Percentiles rank a stretch among this genome's conserved stretches.
phyloP scores from a whole-genome alignment of 2,329 filamentous ascomycete species.

The Gyromitra esculenta region DNA sequence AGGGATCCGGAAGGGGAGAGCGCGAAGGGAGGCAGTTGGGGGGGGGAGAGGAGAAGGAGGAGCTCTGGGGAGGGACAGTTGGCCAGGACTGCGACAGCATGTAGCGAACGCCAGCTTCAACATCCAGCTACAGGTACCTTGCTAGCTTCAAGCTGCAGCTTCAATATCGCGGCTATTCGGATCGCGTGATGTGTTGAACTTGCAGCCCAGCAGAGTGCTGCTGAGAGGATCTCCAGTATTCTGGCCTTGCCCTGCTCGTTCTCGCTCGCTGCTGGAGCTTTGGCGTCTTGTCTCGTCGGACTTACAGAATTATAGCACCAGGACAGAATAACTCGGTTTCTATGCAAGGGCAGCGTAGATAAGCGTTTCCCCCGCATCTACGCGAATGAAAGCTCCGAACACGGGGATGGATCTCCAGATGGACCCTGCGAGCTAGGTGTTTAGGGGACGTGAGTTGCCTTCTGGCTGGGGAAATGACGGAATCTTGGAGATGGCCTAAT shows the following conservation, averaged over 20 bases:
- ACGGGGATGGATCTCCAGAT: slow-evolving; percentile 13
- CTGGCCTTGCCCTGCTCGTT: background rate
- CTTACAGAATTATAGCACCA: slow-evolving; percentile 1
- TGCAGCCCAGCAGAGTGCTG: background rate
- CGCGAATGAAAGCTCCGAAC: background rate
- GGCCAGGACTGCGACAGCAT: background rate
- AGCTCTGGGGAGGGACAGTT: background rate
- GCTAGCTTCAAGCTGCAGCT: too few species aligned
- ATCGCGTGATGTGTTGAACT: slow-evolving; percentile 7
- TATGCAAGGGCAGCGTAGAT: slow-evolving; percentile 7
- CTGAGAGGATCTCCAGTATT: background rate
- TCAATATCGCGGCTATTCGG: background rate
- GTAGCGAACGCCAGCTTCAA: too few species aligned
- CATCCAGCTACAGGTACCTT: too few species aligned
- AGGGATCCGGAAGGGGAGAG: background rate
- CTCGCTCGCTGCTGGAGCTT: background rate
- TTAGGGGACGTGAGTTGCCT: background rate
- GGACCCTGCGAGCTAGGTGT: background rate
- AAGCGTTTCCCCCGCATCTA: slow-evolving; percentile 1
- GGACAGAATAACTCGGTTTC: slow-evolving; percentile 24
- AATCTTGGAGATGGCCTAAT: slow-evolving; percentile 1
- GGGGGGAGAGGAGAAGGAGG: background rate
- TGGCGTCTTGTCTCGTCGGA: slow-evolving; percentile 16
- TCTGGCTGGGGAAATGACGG: background rate
- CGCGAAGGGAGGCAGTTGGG: background rate